Percentiles rank a stretch among this genome's conserved stretches.
Evolutionary conservation across 257 asterid genomes (phyloP).

Genomic region (Solanum chiquidenum): DNA sequence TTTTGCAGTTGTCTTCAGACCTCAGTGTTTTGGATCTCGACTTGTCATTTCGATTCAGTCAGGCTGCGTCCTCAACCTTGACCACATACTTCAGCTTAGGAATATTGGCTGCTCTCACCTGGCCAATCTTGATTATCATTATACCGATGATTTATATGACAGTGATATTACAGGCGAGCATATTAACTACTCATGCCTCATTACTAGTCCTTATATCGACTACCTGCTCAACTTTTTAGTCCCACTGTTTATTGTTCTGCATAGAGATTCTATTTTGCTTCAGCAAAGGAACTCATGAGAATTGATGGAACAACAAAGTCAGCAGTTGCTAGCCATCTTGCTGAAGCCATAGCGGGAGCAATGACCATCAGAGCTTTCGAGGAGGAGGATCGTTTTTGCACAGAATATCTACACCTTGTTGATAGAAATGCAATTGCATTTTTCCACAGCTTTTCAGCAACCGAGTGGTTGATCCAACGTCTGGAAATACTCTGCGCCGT

Average conservation of each 20-base stretch:
- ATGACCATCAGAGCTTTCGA: constrained; percentile 26
- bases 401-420: constrained; percentile 11
- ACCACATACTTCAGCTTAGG: constrained; percentile 21
- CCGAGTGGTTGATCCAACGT: constrained; percentile 29
- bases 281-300: constrained; percentile 26
- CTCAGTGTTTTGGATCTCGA: constrained; percentile 24
- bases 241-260: neutral
- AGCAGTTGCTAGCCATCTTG: constrained; percentile 20
- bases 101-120: constrained; percentile 18
- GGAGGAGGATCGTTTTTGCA: constrained; percentile 24
- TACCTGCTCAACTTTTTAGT: neutral
- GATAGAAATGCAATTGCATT: constrained; percentile 15
- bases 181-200: neutral
- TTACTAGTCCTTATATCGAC: neutral
- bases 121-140: constrained; percentile 21
- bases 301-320: constrained; percentile 28
- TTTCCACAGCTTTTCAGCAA: constrained; percentile 27
- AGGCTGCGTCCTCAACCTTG: constrained; percentile 9
- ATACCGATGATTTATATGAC: constrained; percentile 13
- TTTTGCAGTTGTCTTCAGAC: constrained; percentile 26
- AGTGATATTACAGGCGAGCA: constrained; percentile 13
- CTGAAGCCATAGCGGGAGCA: constrained; percentile 31
- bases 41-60: constrained; percentile 16
- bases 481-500: constrained; percentile 19
- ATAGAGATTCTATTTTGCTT: constrained; percentile 23